A percentile compares a stretch with the other conserved stretches of the same genome.
phyloP scores from a whole-genome alignment of 331 rosid species.

The Malus hybrid region DNA sequence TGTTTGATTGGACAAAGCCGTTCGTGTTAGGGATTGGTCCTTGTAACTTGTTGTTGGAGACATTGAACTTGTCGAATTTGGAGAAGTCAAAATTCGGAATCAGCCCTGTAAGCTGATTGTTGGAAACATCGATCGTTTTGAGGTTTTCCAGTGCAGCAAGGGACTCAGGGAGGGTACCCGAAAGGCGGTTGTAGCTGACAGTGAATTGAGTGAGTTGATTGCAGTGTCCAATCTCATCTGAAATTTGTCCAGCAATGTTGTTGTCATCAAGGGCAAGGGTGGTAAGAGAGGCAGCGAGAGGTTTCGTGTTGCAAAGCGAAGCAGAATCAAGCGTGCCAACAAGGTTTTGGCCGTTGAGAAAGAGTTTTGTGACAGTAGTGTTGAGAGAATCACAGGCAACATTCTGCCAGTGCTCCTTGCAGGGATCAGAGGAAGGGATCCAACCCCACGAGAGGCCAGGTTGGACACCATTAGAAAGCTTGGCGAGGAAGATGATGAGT shows the following conservation, averaged over 20 bases:
- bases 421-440: slow-evolving; percentile 63
- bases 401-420: slow-evolving; percentile 48
- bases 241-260: slow-evolving; percentile 42
- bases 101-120: slow-evolving; percentile 42
- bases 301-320: slow-evolving; percentile 35
- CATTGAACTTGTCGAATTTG: slow-evolving; percentile 42
- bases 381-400: slow-evolving; percentile 38
- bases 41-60: slow-evolving; percentile 50
- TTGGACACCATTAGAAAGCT: slow-evolving; percentile 30
- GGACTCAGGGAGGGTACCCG: slow-evolving; percentile 52
- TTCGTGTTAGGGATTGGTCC: slow-evolving; percentile 41
- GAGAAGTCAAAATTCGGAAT: slow-evolving; percentile 53
- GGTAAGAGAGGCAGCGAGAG: slow-evolving; percentile 47
- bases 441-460: slow-evolving; percentile 27
- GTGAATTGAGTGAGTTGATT: slow-evolving; percentile 42
- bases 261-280: slow-evolving; percentile 40
- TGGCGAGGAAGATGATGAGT: slow-evolving; percentile 39
- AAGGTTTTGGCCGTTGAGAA: slow-evolving; percentile 33
- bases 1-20: slow-evolving; percentile 29
- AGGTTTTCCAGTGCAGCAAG: slow-evolving; percentile 39
- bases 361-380: slow-evolving; percentile 18
- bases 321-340: slow-evolving; percentile 45
- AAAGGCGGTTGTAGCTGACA: slow-evolving; percentile 39
- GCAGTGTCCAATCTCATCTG: slow-evolving; percentile 39
- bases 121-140: slow-evolving; percentile 49